These are phyloP conservation scores for Aphanoascus verrucosus DNA, from an alignment of 2,329 filamentous ascomycete genomes.

Conservation along the genomic window DNA sequence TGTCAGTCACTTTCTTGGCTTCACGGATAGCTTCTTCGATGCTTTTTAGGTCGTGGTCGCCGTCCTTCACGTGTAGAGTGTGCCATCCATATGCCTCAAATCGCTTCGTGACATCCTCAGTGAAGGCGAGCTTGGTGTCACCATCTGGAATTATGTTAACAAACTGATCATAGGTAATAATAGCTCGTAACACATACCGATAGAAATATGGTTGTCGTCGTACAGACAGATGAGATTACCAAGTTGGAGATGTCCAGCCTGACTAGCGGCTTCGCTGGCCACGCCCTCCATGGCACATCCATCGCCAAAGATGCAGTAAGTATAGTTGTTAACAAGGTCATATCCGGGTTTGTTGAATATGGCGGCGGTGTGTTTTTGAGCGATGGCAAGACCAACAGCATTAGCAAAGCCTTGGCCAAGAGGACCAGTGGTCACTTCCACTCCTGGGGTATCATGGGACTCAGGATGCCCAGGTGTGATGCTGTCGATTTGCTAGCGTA, in stretches of 20 bases:
- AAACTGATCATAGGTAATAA: not conserved
- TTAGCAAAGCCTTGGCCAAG: conserved; percentile 96
- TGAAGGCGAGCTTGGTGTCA: conserved; percentile 92
- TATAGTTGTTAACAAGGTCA: conserved; percentile 90
- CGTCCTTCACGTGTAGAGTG: conserved; percentile 69
- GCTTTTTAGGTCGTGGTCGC: conserved; percentile 73
- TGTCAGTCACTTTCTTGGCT: conserved; percentile 81
- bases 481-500: conserved; percentile 53
- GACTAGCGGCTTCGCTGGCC: conserved; percentile 80
- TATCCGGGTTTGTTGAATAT: conserved; percentile 95
- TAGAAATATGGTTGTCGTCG: conserved; percentile 97
- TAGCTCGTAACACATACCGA: conserved; percentile 41
- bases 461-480: conserved; percentile 95
- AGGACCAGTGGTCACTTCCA: conserved; percentile 96
- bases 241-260: conserved; percentile 91
- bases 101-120: conserved; percentile 87
- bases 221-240: conserved; percentile 96
- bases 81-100: conserved; percentile 99
- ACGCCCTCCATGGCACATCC: conserved; percentile 98
- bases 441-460: conserved; percentile 86
- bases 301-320: conserved; percentile 93
- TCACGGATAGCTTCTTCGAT: conserved; percentile 84
- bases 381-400: conserved; percentile 94
- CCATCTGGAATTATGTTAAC: conserved; percentile 51
- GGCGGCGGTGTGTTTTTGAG: conserved; percentile 80